A percentile compares a stretch with the other conserved stretches of the same genome.
phyloP scores from a whole-genome alignment of 805 yeast genomes.

The Saccharomycopsis babjevae region DNA sequence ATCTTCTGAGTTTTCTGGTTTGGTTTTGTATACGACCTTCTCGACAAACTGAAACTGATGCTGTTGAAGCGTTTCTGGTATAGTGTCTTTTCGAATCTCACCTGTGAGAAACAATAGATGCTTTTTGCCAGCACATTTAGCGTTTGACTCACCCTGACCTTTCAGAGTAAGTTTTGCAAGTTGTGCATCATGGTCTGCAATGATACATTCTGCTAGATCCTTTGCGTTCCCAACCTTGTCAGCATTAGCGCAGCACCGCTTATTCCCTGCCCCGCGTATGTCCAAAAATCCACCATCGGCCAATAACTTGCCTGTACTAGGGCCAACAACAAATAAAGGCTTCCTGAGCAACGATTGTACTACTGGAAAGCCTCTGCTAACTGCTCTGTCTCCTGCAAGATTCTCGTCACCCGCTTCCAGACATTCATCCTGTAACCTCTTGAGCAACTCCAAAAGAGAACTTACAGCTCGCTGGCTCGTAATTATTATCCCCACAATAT shows the following conservation, averaged over 20 bases:
- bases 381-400: neutral
- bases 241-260: neutral
- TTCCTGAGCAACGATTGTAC: conserved; percentile 26
- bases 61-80: conserved; percentile 48
- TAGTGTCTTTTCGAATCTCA: conserved; percentile 67
- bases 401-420: conserved; percentile 48
- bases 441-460: neutral
- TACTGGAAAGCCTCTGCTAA: neutral
- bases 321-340: conserved; percentile 82
- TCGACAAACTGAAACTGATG: conserved; percentile 43
- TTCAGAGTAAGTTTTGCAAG: conserved; percentile 53
- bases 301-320: conserved; percentile 64
- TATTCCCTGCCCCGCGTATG: conserved; percentile 55
- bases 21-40: conserved; percentile 60
- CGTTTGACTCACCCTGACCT: conserved; percentile 21
- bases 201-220: neutral
- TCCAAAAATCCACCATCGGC: conserved; percentile 51
- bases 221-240: neutral
- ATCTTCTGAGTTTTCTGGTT: conserved; percentile 21
- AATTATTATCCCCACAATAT: conserved; percentile 49
- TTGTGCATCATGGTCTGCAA: conserved; percentile 71
- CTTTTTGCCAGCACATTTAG: conserved; percentile 18
- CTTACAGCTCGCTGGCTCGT: conserved; percentile 87
- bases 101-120: conserved; percentile 73
- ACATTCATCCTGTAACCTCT: neutral